These are phyloP conservation scores for Penicillium sp. DNA, from an alignment of 2,329 filamentous ascomycete species.

Conservation along the genomic window DNA sequence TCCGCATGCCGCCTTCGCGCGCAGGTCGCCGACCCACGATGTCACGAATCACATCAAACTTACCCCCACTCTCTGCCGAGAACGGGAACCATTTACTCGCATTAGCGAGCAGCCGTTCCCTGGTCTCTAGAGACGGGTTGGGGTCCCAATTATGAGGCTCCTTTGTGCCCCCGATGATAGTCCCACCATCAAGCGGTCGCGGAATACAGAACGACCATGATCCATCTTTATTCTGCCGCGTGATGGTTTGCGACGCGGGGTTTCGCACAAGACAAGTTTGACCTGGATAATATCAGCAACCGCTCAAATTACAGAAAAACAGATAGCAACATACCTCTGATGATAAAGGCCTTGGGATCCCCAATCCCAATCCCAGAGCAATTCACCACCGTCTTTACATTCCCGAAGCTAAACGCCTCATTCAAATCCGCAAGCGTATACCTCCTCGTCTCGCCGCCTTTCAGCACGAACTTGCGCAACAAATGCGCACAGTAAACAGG, in stretches of 20 bases:
- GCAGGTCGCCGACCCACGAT: constrained; percentile 50
- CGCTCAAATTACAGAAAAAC: neutral
- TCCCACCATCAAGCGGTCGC: constrained; percentile 62
- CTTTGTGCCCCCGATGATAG: constrained; percentile 67
- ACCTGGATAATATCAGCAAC: constrained; percentile 26
- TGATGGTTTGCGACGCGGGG: constrained; percentile 51
- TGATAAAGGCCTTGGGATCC: constrained; percentile 47
- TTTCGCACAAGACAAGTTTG: constrained; percentile 53
- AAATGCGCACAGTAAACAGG: constrained; percentile 46
- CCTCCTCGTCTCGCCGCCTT: constrained; percentile 36
- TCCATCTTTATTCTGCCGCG: constrained; percentile 63
- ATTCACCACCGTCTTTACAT: constrained; percentile 45
- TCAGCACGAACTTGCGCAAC: constrained; percentile 41
- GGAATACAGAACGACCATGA: constrained; percentile 65
- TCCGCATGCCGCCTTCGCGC: constrained; percentile 50
- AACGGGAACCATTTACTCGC: constrained; percentile 46
- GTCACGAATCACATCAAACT: constrained; percentile 48
- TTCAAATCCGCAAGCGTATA: constrained; percentile 30
- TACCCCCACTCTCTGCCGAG: constrained; percentile 32
- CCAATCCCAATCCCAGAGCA: constrained; percentile 47
- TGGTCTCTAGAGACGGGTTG: constrained; percentile 49
- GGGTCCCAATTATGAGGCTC: constrained; percentile 59
- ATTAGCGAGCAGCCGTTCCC: constrained; percentile 50
- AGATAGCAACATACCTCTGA: constrained; percentile 35
- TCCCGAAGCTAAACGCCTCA: constrained; percentile 43